Base-by-base conservation (phyloP, 2,329 filamentous ascomycete genomes). In the Fusarium camptoceras region DNA sequence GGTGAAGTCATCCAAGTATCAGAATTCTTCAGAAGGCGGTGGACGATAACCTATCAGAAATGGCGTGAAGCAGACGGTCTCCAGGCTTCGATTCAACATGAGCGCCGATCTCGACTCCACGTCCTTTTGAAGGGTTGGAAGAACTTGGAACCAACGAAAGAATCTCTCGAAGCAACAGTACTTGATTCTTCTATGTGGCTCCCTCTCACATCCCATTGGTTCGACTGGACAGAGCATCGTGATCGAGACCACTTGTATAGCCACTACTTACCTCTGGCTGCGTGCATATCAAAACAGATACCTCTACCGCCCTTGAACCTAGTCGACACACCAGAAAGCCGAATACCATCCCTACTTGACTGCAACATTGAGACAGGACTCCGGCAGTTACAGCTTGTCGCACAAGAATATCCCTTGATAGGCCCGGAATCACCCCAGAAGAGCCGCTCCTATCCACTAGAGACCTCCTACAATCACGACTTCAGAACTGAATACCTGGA, bases 31-130 rank as follows among this genome's bases (percentile, higher is more conserved):
- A 7, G 12, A 3, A 24, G 15, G 8, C 16, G 18, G 14, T 25
- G 30, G 50, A 20, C 2, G 2, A 39, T 3, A 0, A 3, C 0
- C 0, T 25, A n/a, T 12, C 20, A 15, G 8, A 3, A 0, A 8
- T 59, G 56, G 56, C 7, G 1, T 8, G 2, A 25, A 11, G 8
- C 11, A 14, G 56, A 59, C 0, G 0, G 24, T 5, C 0, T 1
- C 10, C 1, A 37, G 0, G 8, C 5, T 3, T 24, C 5, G 3
- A 0, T 11, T 2, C 24, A 44, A 4, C 2, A 11, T 16, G 2
- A n/a, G 25, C 0, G 5, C 2, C 18, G 16, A 3, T 8, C 6
- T 0, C 3, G 5, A 4, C 8, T 57, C 0, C 8, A 14, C 4
- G 12, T 4, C 3, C 3, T 6, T 8, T 11, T 59, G 8, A 12